Conservation (phyloP, 345 rosid genomes). For the Noccaea bulbosa region DNA sequence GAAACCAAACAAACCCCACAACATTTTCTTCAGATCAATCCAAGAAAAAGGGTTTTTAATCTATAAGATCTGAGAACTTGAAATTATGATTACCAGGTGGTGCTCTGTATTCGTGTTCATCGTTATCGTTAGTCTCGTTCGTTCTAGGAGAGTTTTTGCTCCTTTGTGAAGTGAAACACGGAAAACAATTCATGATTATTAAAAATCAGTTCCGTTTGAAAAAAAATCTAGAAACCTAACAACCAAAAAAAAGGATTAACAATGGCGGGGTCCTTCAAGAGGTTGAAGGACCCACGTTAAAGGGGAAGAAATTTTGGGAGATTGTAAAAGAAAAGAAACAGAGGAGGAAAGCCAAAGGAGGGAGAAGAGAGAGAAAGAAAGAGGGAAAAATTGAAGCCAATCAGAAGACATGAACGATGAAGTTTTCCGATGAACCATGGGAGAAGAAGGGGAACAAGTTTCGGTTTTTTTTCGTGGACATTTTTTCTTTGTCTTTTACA, state of each 20-base stretch:
- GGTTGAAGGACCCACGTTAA: conserved; percentile 59
- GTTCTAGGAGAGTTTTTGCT: conserved; percentile 39
- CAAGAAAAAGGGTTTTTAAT: conserved; percentile 3
- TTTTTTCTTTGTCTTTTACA: conserved; percentile 1
- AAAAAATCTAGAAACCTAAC: conserved; percentile 8
- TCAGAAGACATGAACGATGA: conserved; percentile 33
- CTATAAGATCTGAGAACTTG: not conserved
- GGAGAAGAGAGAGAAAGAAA: not conserved
- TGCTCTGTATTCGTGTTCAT: conserved; percentile 25
- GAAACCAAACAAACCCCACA: not conserved
- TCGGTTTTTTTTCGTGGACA: not conserved
- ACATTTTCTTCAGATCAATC: not conserved
- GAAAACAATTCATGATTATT: conserved; percentile 65
- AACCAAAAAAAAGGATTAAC: not conserved
- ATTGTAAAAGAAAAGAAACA: conserved; percentile 28
- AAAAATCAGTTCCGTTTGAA: not conserved
- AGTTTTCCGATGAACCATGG: conserved; percentile 36
- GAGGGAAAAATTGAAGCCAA: conserved; percentile 20
- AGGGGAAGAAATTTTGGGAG: conserved; percentile 23
- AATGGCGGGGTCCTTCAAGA: conserved; percentile 55
- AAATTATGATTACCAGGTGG: conserved; percentile 34
- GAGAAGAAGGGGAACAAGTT: conserved; percentile 37
- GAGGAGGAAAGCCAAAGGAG: conserved; percentile 20
- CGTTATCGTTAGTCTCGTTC: conserved; percentile 25
- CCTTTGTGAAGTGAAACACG: conserved; percentile 65